phyloP scores from a whole-genome alignment of 257 asterid species.

The Lycium barbarum region DNA sequence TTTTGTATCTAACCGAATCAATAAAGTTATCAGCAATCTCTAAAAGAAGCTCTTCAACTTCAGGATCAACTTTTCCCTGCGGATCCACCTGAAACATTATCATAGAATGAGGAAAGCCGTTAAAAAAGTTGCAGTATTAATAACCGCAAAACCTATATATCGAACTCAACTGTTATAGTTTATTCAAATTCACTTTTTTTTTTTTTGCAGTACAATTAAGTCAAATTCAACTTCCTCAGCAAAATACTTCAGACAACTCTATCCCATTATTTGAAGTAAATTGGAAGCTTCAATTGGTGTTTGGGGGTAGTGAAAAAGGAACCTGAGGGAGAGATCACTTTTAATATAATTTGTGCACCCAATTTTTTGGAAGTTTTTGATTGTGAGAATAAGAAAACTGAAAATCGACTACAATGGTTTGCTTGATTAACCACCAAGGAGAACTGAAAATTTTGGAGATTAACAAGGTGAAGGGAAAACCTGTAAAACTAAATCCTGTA shows the following conservation, averaged over 20 bases:
- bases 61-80: constrained; percentile 73
- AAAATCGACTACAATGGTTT: neutral
- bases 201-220: neutral
- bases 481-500: constrained; percentile 86
- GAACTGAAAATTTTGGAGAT: neutral
- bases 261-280: neutral
- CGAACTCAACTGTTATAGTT: neutral
- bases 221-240: neutral
- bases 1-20: constrained; percentile 67
- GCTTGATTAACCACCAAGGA: neutral
- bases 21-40: constrained; percentile 85
- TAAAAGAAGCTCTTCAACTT: constrained; percentile 79
- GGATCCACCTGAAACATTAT: constrained; percentile 64
- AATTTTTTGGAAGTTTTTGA: neutral
- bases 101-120: neutral
- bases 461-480: constrained; percentile 42
- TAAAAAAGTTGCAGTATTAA: neutral
- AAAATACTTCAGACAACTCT: neutral
- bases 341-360: neutral
- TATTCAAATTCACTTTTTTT: too few relatives aligned
- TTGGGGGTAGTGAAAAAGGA: neutral
- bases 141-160: neutral
- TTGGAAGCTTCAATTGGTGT: neutral
- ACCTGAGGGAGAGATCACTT: neutral
- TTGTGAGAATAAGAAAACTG: neutral